These are phyloP conservation scores for Eucalyptus sideroxylon DNA, from an alignment of 345 rosid species.

Conservation along the genomic window DNA sequence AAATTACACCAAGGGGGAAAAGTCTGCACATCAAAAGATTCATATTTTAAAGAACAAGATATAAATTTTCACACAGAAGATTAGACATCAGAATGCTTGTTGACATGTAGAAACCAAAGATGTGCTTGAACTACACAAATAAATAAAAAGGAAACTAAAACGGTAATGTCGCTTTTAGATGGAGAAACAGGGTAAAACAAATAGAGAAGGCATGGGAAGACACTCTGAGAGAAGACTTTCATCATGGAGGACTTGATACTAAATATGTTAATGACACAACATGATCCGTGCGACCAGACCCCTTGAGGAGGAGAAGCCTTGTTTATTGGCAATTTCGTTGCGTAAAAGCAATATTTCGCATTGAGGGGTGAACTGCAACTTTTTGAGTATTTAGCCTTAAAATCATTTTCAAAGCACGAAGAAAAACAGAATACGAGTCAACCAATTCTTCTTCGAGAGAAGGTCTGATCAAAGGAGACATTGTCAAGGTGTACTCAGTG, in stretches of 20 bases:
- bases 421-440: fast-evolving
- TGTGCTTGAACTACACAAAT: neutral
- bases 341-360: neutral
- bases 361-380: neutral
- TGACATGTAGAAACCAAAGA: neutral
- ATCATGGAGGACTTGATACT: neutral
- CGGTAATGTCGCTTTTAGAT: too few species aligned
- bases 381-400: neutral
- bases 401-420: neutral
- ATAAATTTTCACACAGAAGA: neutral
- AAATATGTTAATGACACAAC: neutral
- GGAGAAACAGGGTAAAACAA: neutral
- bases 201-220: neutral
- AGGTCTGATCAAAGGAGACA: too few species aligned
- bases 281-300: neutral
- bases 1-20: conserved; percentile 26
- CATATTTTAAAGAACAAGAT: neutral
- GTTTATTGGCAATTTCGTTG: neutral
- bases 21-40: conserved; percentile 16
- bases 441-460: neutral
- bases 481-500: too few species aligned
- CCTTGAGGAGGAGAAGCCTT: neutral
- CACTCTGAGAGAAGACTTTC: neutral
- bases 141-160: too few species aligned
- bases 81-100: neutral